Conservation (phyloP, 1,139 yeast genomes). For the Blastobotrys indianensis region DNA sequence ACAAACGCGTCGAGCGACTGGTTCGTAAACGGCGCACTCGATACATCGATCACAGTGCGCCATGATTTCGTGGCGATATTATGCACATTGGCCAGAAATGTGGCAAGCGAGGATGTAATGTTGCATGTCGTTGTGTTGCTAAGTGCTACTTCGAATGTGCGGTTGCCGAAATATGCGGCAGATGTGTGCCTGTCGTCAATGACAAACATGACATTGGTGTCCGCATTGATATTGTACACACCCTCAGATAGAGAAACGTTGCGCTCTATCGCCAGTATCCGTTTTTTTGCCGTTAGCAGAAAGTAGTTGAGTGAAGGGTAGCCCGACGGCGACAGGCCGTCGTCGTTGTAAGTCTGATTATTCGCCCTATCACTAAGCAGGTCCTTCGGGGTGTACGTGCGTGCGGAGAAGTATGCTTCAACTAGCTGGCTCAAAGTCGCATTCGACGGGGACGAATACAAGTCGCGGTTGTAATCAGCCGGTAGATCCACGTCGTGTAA, state of each 20-base stretch:
- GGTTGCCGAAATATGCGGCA: slow-evolving; percentile 9
- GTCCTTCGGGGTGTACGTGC: slow-evolving; percentile 35
- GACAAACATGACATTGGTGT: slow-evolving; percentile 11
- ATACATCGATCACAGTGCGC: slow-evolving; percentile 13
- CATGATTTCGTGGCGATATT: slow-evolving; percentile 11
- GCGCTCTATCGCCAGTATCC: slow-evolving; percentile 35
- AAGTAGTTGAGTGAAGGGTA: slow-evolving; percentile 44
- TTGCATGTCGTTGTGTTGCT: slow-evolving; percentile 5
- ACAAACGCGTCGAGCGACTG: slow-evolving; percentile 36
- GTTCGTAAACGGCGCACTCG: slow-evolving; percentile 25
- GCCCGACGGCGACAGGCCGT: slow-evolving; percentile 22
- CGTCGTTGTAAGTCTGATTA: slow-evolving; percentile 21
- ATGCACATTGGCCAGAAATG: slow-evolving; percentile 5
- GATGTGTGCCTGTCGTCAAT: slow-evolving; percentile 1
- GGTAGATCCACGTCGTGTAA: slow-evolving; percentile 30
- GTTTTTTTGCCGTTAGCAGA: slow-evolving; percentile 38
- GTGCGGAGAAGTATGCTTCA: slow-evolving; percentile 16
- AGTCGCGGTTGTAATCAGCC: slow-evolving; percentile 6
- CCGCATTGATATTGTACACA: slow-evolving; percentile 14
- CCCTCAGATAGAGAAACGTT: slow-evolving; percentile 14
- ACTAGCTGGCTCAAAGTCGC: background rate
- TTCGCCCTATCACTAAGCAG: slow-evolving; percentile 25
- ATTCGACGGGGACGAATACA: too few species aligned
- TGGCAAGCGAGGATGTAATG: background rate
- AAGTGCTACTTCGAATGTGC: slow-evolving; percentile 1